Percentiles rank a stretch among this genome's conserved stretches.
Evolutionary conservation across 768 basidiomycete genomes (phyloP).

Genomic region (Botryobasidium botryosum): DNA sequence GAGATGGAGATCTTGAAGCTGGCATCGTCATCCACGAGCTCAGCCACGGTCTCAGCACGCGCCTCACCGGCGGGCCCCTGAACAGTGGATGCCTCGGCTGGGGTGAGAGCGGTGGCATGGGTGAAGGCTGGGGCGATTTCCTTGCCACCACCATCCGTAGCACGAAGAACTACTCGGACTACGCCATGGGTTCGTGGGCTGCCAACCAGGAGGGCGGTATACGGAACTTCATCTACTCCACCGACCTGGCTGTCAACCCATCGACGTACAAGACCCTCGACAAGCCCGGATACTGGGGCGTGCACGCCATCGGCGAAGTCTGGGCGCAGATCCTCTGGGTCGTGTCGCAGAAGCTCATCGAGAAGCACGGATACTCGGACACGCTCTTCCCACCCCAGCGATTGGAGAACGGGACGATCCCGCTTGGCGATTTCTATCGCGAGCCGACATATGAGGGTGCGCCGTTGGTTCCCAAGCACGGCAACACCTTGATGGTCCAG

Average conservation of each 20-base stretch:
- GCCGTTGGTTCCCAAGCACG: constrained; percentile 71
- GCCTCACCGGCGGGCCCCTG: constrained; percentile 83
- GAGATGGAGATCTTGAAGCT: constrained; percentile 91
- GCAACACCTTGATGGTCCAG: constrained; percentile 73
- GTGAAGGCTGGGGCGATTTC: constrained; percentile 94
- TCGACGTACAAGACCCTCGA: constrained; percentile 90
- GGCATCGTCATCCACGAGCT: constrained; percentile 93
- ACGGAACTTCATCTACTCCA: constrained; percentile 75
- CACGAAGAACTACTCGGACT: constrained; percentile 55
- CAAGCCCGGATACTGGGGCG: constrained; percentile 86
- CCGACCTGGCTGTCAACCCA: constrained; percentile 60
- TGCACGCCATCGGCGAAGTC: constrained; percentile 23
- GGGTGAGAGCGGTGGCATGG: constrained; percentile 96
- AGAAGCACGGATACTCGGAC: constrained; percentile 65
- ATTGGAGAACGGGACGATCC: constrained; percentile 42
- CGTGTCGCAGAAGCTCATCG: constrained; percentile 52
- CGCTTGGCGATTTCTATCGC: constrained; percentile 61
- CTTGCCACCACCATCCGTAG: constrained; percentile 78
- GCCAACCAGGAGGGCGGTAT: constrained; percentile 62
- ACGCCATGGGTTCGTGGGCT: constrained; percentile 91
- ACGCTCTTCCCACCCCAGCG: constrained; percentile 69
- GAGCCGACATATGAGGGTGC: constrained; percentile 26
- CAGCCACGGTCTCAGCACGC: constrained; percentile 80
- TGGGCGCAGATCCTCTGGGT: constrained; percentile 90
- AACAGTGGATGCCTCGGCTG: constrained; percentile 90